Conservation (phyloP, 306 rosid species). For the Rubus parviflorus region DNA sequence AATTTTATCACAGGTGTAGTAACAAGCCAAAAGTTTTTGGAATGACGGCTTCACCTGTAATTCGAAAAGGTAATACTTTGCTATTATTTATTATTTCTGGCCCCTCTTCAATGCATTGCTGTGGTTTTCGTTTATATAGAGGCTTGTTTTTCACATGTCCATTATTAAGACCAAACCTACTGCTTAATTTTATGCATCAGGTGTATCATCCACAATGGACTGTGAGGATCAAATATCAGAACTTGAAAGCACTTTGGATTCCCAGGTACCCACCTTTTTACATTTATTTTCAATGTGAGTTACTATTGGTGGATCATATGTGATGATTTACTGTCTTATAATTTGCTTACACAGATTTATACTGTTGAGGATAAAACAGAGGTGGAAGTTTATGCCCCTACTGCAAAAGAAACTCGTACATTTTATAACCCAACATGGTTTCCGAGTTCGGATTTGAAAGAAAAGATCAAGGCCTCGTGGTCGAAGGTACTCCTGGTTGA, state of each 20-base stretch:
- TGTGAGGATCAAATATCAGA: constrained; percentile 75
- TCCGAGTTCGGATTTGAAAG: constrained; percentile 54
- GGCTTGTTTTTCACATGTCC: neutral
- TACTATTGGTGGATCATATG: constrained; percentile 14
- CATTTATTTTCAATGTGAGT: neutral
- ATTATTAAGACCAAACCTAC: constrained; percentile 7
- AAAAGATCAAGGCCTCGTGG: constrained; percentile 68
- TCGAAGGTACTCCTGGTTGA: constrained; percentile 53
- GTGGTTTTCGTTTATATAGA: neutral
- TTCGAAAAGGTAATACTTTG: constrained; percentile 56
- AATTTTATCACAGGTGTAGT: constrained; percentile 72
- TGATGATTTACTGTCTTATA: constrained; percentile 1
- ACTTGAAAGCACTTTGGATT: constrained; percentile 76
- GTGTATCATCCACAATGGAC: constrained; percentile 63
- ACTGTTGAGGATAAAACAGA: constrained; percentile 64
- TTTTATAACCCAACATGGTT: constrained; percentile 54
- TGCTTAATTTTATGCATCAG: constrained; percentile 35
- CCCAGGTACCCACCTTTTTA: constrained; percentile 45
- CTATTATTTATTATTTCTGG: constrained; percentile 2
- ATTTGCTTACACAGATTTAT: constrained; percentile 53
- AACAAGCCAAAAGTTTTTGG: constrained; percentile 87
- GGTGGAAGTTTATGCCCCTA: constrained; percentile 55
- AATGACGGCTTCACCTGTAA: constrained; percentile 91
- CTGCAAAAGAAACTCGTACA: constrained; percentile 59
- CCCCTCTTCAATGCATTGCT: neutral